phyloP scores from a whole-genome alignment of 2,329 filamentous ascomycete genomes.

The Pseudocercospora macadamiae region DNA sequence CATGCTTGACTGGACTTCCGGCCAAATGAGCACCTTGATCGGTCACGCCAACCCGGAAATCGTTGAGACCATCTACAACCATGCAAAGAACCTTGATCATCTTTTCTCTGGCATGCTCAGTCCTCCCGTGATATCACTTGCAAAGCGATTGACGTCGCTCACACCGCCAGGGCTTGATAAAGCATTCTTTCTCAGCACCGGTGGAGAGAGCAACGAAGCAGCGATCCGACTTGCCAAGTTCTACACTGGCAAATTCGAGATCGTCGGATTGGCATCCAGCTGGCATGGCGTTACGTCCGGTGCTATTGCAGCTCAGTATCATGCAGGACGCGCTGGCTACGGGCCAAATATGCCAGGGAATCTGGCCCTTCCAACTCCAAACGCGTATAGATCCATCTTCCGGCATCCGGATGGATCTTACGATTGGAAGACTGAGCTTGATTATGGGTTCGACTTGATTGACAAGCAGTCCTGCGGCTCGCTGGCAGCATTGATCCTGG shows the following conservation, averaged over 20 bases:
- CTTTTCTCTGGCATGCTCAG: slow-evolving; percentile 63
- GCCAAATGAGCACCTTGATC: slow-evolving; percentile 62
- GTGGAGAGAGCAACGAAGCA: slow-evolving; percentile 59
- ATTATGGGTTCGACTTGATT: slow-evolving; percentile 64
- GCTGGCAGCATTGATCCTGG: slow-evolving; percentile 65
- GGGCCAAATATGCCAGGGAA: slow-evolving; percentile 59
- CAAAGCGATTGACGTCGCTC: slow-evolving; percentile 53
- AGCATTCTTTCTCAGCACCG: slow-evolving; percentile 62
- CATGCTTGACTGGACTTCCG: slow-evolving; percentile 62
- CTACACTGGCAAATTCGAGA: slow-evolving; percentile 67
- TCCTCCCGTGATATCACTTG: slow-evolving; percentile 60
- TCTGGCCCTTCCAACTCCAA: slow-evolving; percentile 61
- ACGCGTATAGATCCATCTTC: slow-evolving; percentile 64
- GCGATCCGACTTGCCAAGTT: slow-evolving; percentile 67
- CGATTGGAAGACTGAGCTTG: slow-evolving; percentile 67
- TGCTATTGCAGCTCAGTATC: slow-evolving; percentile 58
- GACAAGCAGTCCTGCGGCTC: slow-evolving; percentile 64
- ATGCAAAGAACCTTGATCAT: slow-evolving; percentile 59
- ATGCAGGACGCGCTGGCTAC: slow-evolving; percentile 53
- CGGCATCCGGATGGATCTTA: slow-evolving; percentile 61
- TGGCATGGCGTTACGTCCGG: slow-evolving; percentile 65
- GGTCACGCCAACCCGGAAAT: slow-evolving; percentile 63
- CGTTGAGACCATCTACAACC: slow-evolving; percentile 54
- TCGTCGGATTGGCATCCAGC: slow-evolving; percentile 61
- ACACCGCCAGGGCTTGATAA: slow-evolving; percentile 57